Conservation (phyloP, 1,284 basidiomycete species). For the Flammula alnicola region DNA sequence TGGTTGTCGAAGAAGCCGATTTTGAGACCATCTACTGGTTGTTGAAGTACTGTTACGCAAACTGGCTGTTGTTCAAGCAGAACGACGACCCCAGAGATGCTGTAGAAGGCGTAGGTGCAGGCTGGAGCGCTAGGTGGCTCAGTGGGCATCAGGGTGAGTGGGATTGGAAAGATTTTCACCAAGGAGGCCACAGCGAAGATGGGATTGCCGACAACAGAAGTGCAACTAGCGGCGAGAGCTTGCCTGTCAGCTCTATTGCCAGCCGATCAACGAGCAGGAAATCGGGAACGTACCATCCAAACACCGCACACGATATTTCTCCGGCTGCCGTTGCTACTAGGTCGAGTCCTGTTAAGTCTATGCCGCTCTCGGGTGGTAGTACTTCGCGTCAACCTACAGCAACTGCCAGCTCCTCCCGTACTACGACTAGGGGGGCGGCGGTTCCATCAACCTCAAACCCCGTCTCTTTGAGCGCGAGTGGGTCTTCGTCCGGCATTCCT, state of each 20-base stretch:
- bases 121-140: constrained; percentile 67
- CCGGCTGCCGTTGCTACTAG: constrained; percentile 22
- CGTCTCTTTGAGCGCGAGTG: too few species aligned
- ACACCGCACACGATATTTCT: constrained; percentile 8
- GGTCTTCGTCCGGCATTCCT: constrained; percentile 18
- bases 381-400: constrained; percentile 21
- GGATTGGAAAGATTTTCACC: constrained; percentile 71
- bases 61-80: constrained; percentile 70
- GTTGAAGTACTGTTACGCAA: constrained; percentile 80
- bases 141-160: constrained; percentile 58
- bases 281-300: constrained; percentile 31
- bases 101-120: constrained; percentile 62
- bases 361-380: constrained; percentile 21
- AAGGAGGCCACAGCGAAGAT: constrained; percentile 42
- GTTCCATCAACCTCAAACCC: constrained; percentile 17
- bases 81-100: constrained; percentile 67
- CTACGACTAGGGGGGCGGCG: constrained; percentile 23
- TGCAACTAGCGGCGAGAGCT: constrained; percentile 56
- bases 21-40: constrained; percentile 86
- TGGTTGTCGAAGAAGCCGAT: constrained; percentile 82
- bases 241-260: constrained; percentile 33
- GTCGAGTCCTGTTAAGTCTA: constrained; percentile 26
- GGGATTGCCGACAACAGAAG: constrained; percentile 50
- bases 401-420: constrained; percentile 12
- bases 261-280: constrained; percentile 34